Evolutionary conservation across 768 basidiomycete species (phyloP), one percentile per base, ranked within the genome.

Genomic region (Hirschioporus abietinus): DNA sequence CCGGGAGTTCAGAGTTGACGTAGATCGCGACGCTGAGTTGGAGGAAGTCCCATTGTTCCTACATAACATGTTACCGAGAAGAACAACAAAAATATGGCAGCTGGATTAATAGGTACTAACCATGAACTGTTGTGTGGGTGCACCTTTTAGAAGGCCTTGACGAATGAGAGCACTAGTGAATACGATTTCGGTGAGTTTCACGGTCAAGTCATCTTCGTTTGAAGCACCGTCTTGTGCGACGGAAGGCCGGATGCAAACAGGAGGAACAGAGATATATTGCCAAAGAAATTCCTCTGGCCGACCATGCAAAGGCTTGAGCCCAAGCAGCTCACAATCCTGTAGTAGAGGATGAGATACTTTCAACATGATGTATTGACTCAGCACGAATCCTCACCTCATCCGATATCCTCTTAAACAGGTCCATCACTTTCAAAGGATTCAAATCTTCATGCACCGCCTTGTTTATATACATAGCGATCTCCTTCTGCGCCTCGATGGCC

Each of bases 41-140:
- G 1, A 99, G 82, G 70, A 96, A 95, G 72, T 99, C 97, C 97
- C 97, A 99, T 86, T 96, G n/a, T n/a, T n/a, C n/a, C n/a, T n/a
- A n/a, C n/a, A n/a, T n/a, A n/a, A n/a, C n/a, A n/a, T n/a, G n/a
- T n/a, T n/a, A n/a, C n/a, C n/a, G 42, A 65, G 24, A 20, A 35
- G 1, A 9, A 1, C 34, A 52, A 67, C 72, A 64, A 12, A 17
- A 18, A 25, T 7, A n/a, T n/a, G 30, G 27, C 20, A 69, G 73
- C 26, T 66, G n/a, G n/a, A n/a, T n/a, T n/a, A n/a, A n/a, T n/a
- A n/a, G n/a, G n/a, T n/a, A n/a, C n/a, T n/a, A n/a, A 90, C 93
- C 93, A 96, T 96, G 72, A 96, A 91, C 69, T 92, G 91, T 42
- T 90, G 86, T 17, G 91, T 95, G 2, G 92, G 92, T 3, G 90